Percentiles rank a stretch among this genome's conserved stretches.
These are phyloP conservation scores for Aureobasidium namibiae DNA, from an alignment of 2,329 filamentous ascomycete genomes.

Conservation along the genomic window DNA sequence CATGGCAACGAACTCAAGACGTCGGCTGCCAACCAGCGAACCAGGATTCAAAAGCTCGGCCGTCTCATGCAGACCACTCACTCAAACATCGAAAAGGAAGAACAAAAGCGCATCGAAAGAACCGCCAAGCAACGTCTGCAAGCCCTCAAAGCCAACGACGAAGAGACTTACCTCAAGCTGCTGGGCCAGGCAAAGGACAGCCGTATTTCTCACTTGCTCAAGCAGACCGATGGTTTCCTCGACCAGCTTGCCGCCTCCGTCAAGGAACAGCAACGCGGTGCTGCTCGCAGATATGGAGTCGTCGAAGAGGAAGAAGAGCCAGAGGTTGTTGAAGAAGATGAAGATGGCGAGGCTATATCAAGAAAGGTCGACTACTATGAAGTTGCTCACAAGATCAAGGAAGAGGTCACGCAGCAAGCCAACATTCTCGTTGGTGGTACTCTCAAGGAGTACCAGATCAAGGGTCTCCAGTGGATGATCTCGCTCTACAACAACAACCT, in stretches of 20 bases:
- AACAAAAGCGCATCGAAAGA: slow-evolving; percentile 95
- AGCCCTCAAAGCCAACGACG: slow-evolving; percentile 96
- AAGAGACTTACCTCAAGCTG: slow-evolving; percentile 96
- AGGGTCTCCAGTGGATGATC: slow-evolving; percentile 99
- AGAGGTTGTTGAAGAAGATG: slow-evolving; percentile 59
- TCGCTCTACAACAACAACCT: slow-evolving; percentile 99
- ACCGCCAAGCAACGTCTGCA: slow-evolving; percentile 99
- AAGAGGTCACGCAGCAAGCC: slow-evolving; percentile 79
- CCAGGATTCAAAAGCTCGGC: slow-evolving; percentile 76
- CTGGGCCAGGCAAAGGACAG: slow-evolving; percentile 98
- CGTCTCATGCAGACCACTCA: slow-evolving; percentile 85
- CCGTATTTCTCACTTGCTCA: slow-evolving; percentile 93
- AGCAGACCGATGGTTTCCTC: slow-evolving; percentile 95
- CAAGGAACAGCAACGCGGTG: slow-evolving; percentile 82
- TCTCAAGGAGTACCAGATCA: slow-evolving; percentile 95
- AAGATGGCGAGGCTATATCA: slow-evolving; percentile 56
- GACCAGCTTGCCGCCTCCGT: slow-evolving; percentile 91
- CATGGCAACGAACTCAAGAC: slow-evolving; percentile 72
- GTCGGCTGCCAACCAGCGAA: slow-evolving; percentile 57
- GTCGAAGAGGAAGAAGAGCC: slow-evolving; percentile 40
- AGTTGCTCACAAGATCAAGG: slow-evolving; percentile 90
- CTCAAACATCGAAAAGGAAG: slow-evolving; percentile 96
- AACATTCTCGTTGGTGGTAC: slow-evolving; percentile 81
- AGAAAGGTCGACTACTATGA: slow-evolving; percentile 98
- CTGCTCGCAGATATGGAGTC: slow-evolving; percentile 67